Base-by-base conservation (phyloP, 192 early-diverging fungal species). In the Gaertneriomyces sp. region DNA sequence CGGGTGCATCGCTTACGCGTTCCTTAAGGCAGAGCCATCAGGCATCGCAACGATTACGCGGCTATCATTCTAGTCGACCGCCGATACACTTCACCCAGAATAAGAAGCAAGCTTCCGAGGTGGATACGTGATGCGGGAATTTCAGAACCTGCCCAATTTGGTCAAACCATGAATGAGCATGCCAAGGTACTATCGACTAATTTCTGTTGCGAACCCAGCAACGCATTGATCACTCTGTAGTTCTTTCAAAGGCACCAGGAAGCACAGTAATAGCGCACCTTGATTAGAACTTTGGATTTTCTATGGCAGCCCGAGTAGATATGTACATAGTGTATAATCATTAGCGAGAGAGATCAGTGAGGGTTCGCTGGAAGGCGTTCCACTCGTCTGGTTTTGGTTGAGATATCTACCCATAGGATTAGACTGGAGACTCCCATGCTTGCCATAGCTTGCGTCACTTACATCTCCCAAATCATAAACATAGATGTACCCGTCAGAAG, bases 381-480 rank as follows among this genome's bases (percentile, higher is more conserved):
- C 72, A 74, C 51, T 74, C 72, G 17, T 74, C 72, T 4, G 16
- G 25, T 6, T 45, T 60, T 42, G 66, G 60, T 42, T 58, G 66
- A 19, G 53, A 41, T n/a, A 63, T 59, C 71, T 72, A 40, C 19
- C 49, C 40, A 44, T 14, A 12, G 39, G 1, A 52, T 25, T 16
- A 70, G 12, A 45, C 41, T 7, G 4, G 4, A 40, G 42, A 53
- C 45, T 39, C 40, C 9, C 0, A 33, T 33, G 25, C 25, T 33
- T 33, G 25, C 25, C 25, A 33, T 33, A 33, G 25, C 25, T 33
- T 33, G 25, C 25, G 0, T 33, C 25, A 40, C 68, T 39, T 68
- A 94, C 88, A 74, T 97, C 92, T 56, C 95, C 96, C 56, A 98
- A 81, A 69, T 99, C 96, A 74, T 95, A 93, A 4, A 99, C 78